Base-by-base conservation (phyloP, 352 stramenopile genomes). In the Globisporangium okanoganense region DNA sequence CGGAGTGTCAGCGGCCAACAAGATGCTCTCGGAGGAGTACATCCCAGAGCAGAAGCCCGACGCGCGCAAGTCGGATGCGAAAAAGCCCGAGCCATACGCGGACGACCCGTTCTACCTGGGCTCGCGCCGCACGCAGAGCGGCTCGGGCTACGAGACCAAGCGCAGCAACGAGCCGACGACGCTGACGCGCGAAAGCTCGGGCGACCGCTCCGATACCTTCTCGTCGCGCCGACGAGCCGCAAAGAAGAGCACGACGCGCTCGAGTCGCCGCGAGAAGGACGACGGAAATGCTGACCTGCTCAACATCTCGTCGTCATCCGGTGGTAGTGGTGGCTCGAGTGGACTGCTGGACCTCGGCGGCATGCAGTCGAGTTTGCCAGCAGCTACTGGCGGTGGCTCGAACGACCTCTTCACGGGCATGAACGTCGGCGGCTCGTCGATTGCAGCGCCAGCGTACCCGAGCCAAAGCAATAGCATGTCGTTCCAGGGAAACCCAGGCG, bases 21-120 rank as follows among this genome's bases (percentile, higher is more conserved):
- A 89, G 61, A 76, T 95, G 65, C 67, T 95, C 24, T 71, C 78
- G 8, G 83, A 95, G 67, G 85, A 93, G 27, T 95, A 90, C 56
- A 74, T 89, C 2, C 69, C 71, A 16, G 82, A 88, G 61, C 70
- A 74, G 56, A 75, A 80, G 31, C 16, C 53, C 5, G 53, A 66
- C 12, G n/a, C 47, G 35, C 27, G 57, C 0, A 69, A 71, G 45
- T 48, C 55, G 1, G 68, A 77, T 18, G 47, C 57, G 24, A 75
- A 75, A 40, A 79, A 73, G 56, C 73, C 75, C 0, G 81, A 88
- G 41, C 81, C 81, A 45, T 92, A 94, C 66, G 87, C 79, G 49
- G 85, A 95, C 49, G 80, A 91, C 41, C 85, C 78, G 12, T 93
- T 91, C 57, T 79, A 88, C 61, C 51, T 93, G 38, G 78, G 78